A percentile compares a stretch with the other conserved stretches of the same genome.
Evolutionary conservation across 2,329 filamentous ascomycete genomes (phyloP).

Genomic region (Xenoacremonium recifei): DNA sequence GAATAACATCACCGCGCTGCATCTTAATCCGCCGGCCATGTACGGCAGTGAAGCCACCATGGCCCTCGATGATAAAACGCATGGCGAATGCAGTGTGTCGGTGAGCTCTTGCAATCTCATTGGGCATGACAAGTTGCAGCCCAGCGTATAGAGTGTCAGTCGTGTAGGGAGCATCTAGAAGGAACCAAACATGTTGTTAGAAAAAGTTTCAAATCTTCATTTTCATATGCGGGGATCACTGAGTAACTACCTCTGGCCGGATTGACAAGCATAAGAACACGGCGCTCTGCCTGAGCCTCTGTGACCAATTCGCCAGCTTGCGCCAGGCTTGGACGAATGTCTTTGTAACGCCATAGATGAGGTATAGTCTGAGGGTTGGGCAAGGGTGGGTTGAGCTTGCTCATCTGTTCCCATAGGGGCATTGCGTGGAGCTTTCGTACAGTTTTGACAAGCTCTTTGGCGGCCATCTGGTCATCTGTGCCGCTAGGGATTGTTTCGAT

Average conservation of each 20-base stretch:
- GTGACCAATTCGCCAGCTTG: slow-evolving; percentile 32
- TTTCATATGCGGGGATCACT: background rate
- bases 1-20: slow-evolving; percentile 51
- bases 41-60: slow-evolving; percentile 53
- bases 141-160: slow-evolving; percentile 58
- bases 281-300: slow-evolving; percentile 38
- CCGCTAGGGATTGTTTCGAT: too few relatives aligned
- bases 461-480: too few relatives aligned
- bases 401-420: background rate
- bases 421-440: background rate
- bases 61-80: slow-evolving; percentile 56
- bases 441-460: too few relatives aligned
- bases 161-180: slow-evolving; percentile 48
- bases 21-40: slow-evolving; percentile 51
- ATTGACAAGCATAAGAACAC: slow-evolving; percentile 41
- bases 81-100: slow-evolving; percentile 54
- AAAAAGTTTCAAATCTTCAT: too few relatives aligned
- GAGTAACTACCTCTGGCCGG: slow-evolving; percentile 39
- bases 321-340: background rate
- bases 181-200: too few relatives aligned
- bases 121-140: slow-evolving; percentile 54
- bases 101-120: slow-evolving; percentile 55
- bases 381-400: background rate
- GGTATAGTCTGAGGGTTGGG: background rate
- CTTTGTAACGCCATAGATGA: background rate